Conservation (phyloP, 495 filamentous ascomycete species). For the Penicillium maclennaniae region DNA sequence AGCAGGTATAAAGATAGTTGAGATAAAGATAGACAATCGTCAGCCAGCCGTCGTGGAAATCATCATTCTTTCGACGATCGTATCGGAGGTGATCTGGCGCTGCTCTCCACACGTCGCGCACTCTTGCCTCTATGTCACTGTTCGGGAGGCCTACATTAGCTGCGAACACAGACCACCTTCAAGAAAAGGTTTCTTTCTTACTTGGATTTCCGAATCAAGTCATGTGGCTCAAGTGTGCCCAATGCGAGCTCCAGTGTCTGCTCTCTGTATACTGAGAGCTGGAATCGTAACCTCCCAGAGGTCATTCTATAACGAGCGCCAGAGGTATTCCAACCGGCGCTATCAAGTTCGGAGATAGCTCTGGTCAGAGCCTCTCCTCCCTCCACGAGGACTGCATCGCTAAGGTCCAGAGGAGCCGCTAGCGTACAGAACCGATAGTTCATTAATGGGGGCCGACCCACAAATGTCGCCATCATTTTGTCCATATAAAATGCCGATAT, state of each 20-base stretch:
- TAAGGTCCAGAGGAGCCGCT: slow-evolving; percentile 55
- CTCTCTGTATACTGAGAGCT: slow-evolving; percentile 48
- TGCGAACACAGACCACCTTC: neutral
- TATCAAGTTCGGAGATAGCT: slow-evolving; percentile 44
- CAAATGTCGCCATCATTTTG: slow-evolving; percentile 51
- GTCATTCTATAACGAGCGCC: slow-evolving; percentile 37
- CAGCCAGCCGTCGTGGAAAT: slow-evolving; percentile 24
- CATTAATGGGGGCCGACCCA: slow-evolving; percentile 55
- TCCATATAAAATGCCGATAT: slow-evolving; percentile 49
- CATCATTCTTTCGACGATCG: slow-evolving; percentile 29
- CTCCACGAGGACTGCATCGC: slow-evolving; percentile 46
- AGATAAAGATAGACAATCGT: slow-evolving; percentile 40
- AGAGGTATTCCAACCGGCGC: slow-evolving; percentile 51
- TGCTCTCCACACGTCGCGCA: slow-evolving; percentile 30
- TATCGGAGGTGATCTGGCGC: slow-evolving; percentile 34
- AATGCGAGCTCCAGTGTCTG: slow-evolving; percentile 59
- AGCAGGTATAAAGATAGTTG: slow-evolving; percentile 54
- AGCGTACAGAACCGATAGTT: slow-evolving; percentile 53
- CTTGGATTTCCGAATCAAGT: slow-evolving; percentile 45
- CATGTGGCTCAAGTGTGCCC: slow-evolving; percentile 34
- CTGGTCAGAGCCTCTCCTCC: slow-evolving; percentile 41
- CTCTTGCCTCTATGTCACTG: slow-evolving; percentile 34
- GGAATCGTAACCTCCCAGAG: slow-evolving; percentile 46
- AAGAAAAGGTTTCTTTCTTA: slow-evolving; percentile 19
- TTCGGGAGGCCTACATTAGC: neutral